phyloP scores from a whole-genome alignment of 192 early-diverging fungal genomes.

The Coemansia sp. region DNA sequence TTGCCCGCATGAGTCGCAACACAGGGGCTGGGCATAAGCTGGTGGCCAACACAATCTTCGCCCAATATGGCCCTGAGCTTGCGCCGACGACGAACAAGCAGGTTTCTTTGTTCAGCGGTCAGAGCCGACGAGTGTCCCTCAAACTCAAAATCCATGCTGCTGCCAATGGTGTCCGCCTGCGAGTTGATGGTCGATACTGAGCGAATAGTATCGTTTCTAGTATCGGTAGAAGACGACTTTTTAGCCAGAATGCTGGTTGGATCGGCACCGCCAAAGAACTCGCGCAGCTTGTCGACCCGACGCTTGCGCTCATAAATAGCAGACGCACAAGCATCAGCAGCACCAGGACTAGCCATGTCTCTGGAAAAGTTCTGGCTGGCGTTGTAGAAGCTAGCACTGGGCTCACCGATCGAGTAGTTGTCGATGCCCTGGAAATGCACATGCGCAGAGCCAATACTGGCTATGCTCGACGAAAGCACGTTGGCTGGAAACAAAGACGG shows the following conservation, averaged over 20 bases:
- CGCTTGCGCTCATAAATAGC: constrained; percentile 37
- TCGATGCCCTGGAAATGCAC: background rate
- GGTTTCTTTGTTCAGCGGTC: constrained; percentile 55
- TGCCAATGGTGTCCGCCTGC: background rate
- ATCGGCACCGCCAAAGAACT: constrained; percentile 54
- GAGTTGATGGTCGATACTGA: constrained; percentile 10
- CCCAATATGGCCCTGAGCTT: constrained; percentile 65
- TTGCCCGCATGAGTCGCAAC: too few relatives aligned
- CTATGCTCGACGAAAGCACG: background rate
- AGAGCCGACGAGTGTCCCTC: constrained; percentile 14
- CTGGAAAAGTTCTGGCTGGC: too few relatives aligned
- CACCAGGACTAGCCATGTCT: too few relatives aligned
- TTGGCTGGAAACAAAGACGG: too few relatives aligned
- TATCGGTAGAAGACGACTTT: background rate
- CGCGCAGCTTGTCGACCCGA: constrained; percentile 54
- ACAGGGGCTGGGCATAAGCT: too few relatives aligned
- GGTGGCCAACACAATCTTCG: constrained; percentile 31
- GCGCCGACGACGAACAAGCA: constrained; percentile 60
- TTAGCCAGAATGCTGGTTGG: background rate
- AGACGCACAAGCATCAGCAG: background rate
- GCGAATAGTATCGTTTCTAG: constrained; percentile 8
- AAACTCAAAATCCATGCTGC: background rate
- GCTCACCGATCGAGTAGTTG: too few relatives aligned
- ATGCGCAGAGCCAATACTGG: background rate
- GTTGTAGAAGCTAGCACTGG: too few relatives aligned